Evolutionary conservation across 2,329 filamentous ascomycete genomes (phyloP), one percentile per base, ranked within the genome.

Genomic region (Nigrograna mackinnonii): DNA sequence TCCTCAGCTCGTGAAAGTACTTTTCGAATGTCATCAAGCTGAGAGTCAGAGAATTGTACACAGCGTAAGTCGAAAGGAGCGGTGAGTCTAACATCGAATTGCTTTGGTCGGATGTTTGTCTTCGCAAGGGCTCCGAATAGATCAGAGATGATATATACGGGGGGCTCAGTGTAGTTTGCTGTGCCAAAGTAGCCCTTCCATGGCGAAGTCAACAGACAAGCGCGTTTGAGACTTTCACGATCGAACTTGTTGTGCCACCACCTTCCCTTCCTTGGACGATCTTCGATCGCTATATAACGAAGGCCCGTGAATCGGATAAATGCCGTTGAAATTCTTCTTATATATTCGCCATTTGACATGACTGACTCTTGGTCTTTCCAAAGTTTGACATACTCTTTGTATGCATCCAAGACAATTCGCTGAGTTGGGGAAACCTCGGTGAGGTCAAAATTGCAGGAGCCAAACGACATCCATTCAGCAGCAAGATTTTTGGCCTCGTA

Each of bases 161-260:
- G 41, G 4, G 30, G 41, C 16, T 28, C 14, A 9, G 41, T 43
- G 14, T 33, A 13, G 9, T 19, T 22, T 4, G 41, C 36, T 9
- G 36, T 39, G 18, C 28, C n/a, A 18, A 39, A 44, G n/a, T 30
- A 21, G 11, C 36, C 36, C 22, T 44, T 39, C 41, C 41, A 39
- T 4, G 12, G 18, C 6, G 22, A 19, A 5, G 30, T 12, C 30
- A 11, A 6, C 9, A 41, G 38, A 21, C 38, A 41, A 11, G 9
- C 21, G 12, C 16, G 14, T 4, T 16, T 6, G 4, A 35, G 21
- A 4, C 21, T 30, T 11, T 34, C 18, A 13, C 21, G n/a, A 12
- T 19, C 30, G 18, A 19, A n/a, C 20, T 16, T n/a, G 11, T 11
- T 24, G 18, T 36, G 13, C 16, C 21, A 22, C 31, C 14, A 35